Evolutionary conservation across 2,329 filamentous ascomycete genomes (phyloP), one percentile per base, ranked within the genome.

Genomic region (Pyricularia sp.): DNA sequence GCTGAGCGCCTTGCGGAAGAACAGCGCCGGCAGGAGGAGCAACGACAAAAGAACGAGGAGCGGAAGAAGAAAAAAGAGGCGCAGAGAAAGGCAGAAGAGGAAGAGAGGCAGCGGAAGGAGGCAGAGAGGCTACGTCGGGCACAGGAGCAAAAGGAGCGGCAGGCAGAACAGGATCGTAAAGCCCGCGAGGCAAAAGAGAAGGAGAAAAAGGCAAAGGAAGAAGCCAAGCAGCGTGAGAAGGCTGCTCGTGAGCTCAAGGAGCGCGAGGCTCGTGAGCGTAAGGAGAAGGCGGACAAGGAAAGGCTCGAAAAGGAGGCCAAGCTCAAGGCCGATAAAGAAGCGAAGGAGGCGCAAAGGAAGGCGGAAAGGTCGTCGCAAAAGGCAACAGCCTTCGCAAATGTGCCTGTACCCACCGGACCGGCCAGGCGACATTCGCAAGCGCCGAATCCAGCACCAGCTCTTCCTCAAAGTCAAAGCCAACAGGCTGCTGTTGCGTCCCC

Each of bases 41-140:
- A 92, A 75, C 89, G 88, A 73, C 85, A 85, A 73, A 95, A 90
- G 80, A 90, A 90, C 63, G 95, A 99, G 76, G 94, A 98, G 80
- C 94, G 94, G 78, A 88, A 92, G 65, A 93, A 89, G 81, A 97
- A 96, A 81, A 92, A 90, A 75, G 95, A 99, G 76, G 91, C 92
- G 3, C 92, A 96, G 78, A 93, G 90, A 78, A 96, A 92, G 78
- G 91, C 92, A 31, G 92, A 93, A 72, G 95, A 98, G 75, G 94
- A 97, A 75, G 94, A 97, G 74, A 90, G 90, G 67, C 82, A 90
- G 69, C 87, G 89, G 69, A 97, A 93, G 78, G 94, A 98, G 76
- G 90, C 90, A 4, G 94, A 98, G 74, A 92, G 91, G 75, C 87
- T 90, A 76, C 90, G 89, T 71, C 88, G 92, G 66, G 82, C 91